These are phyloP conservation scores for Volvariella volvacea DNA, from an alignment of 1,284 basidiomycete genomes.

Conservation along the genomic window DNA sequence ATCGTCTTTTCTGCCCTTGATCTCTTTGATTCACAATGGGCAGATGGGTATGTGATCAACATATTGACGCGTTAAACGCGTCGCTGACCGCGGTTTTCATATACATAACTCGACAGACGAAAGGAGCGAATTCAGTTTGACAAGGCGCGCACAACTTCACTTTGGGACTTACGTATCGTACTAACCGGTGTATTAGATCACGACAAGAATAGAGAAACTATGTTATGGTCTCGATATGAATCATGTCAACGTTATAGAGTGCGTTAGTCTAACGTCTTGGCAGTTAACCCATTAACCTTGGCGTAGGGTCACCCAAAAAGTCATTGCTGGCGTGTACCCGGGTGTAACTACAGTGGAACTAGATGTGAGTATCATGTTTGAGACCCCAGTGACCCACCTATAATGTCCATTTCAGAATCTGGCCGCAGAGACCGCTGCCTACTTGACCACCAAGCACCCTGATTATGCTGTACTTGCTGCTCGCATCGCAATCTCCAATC, in stretches of 20 bases:
- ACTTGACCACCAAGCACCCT: conserved; percentile 93
- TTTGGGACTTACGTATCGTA: conserved; percentile 12
- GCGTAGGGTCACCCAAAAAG: conserved; percentile 83
- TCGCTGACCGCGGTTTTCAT: too few species aligned
- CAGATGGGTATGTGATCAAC: conserved; percentile 55
- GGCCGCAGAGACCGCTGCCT: conserved; percentile 95
- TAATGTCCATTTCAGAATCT: conserved; percentile 56
- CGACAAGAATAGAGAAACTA: conserved; percentile 88
- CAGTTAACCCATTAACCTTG: not conserved
- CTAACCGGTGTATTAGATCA: conserved; percentile 51
- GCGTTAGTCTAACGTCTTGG: conserved; percentile 17
- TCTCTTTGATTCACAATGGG: conserved; percentile 10
- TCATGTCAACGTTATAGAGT: conserved; percentile 94
- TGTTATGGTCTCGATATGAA: conserved; percentile 95
- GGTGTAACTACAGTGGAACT: conserved; percentile 97
- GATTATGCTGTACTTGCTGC: conserved; percentile 99
- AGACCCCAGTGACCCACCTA: not conserved
- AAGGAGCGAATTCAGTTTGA: conserved; percentile 87
- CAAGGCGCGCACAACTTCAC: conserved; percentile 43
- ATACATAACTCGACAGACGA: conserved; percentile 38
- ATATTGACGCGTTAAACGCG: too few species aligned
- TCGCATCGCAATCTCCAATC: conserved; percentile 96
- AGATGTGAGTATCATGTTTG: conserved; percentile 55
- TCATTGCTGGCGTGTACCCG: conserved; percentile 92
- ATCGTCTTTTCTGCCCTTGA: conserved; percentile 6